phyloP scores from a whole-genome alignment of 768 basidiomycete species.

The Mycena indigotica region DNA sequence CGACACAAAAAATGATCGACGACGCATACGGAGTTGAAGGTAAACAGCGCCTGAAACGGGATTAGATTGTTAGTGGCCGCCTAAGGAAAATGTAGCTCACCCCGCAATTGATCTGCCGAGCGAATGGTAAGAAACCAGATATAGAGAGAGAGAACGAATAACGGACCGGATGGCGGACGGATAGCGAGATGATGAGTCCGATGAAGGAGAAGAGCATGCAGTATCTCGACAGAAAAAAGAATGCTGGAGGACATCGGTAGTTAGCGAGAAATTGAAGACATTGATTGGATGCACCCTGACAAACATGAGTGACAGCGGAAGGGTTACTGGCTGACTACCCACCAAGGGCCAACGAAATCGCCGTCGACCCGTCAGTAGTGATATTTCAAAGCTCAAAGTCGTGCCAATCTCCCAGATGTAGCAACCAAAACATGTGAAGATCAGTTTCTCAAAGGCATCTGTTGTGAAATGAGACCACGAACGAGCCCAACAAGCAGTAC shows the following conservation, averaged over 20 bases:
- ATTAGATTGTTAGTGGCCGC: too few species aligned
- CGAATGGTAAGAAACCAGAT: too few species aligned
- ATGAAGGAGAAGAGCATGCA: constrained; percentile 68
- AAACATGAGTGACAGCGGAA: too few species aligned
- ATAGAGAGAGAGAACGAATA: not conserved
- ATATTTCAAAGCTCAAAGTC: constrained; percentile 70
- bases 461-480: not conserved
- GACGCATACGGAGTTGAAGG: constrained; percentile 60
- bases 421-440: constrained; percentile 65
- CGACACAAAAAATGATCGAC: not conserved
- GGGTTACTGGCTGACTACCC: too few species aligned
- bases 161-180: not conserved
- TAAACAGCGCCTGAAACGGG: constrained; percentile 61
- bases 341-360: constrained; percentile 73
- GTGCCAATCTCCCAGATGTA: constrained; percentile 69
- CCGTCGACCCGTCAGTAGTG: constrained; percentile 57
- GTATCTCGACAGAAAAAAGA: constrained; percentile 73
- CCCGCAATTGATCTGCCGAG: constrained; percentile 65
- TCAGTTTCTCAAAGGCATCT: constrained; percentile 63
- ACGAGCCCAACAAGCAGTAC: not conserved
- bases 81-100: too few species aligned
- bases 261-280: too few species aligned
- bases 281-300: too few species aligned
- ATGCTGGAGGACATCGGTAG: constrained; percentile 46
- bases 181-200: constrained; percentile 39